Evolutionary conservation across 352 stramenopile species (phyloP), one percentile per base, ranked within the genome.

Genomic region (Globisporangium uncinulatum): DNA sequence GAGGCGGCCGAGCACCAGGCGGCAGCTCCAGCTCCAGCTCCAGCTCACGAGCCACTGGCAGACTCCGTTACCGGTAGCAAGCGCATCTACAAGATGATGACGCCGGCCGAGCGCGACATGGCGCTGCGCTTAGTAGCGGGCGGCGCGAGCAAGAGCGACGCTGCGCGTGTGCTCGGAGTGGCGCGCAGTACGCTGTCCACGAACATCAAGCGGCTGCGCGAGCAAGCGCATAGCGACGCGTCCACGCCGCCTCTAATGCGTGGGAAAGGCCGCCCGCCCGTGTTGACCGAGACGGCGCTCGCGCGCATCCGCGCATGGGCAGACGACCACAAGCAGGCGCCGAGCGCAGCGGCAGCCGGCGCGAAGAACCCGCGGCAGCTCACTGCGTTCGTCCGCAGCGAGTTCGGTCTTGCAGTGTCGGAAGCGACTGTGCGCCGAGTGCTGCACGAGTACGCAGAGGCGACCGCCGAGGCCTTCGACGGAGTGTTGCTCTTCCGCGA

Each of bases 351-450:
- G 2, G 41, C 41, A 6, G 41, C 39, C 4, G 49, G 32, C 19
- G 50, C 34, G n/a, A 55, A 46, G 36, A 19, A 32, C 13, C 32
- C 42, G 50, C 41, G 32, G 4, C 11, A 31, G 6, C 34, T 55
- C 15, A 55, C 41, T 1, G 50, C 50, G 17, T 19, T 19, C n/a
- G 15, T 55, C 14, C 50, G 42, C n/a, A 34, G 29, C 10, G 19
- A 39, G n/a, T 55, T 55, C 21, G 34, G 34, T 10, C 44, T 32
- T 15, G 36, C 41, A 13, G 50, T 55, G 19, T 55, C 50, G 31
- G 29, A 46, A 19, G 42, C 50, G 9, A 55, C 50, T 8, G 42
- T 55, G 32, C 50, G 50, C 50, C 50, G 50, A 19, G 50, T 55
- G n/a, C 32, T 55, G 36, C 50, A n/a, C 32, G 24, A 56, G 37